These are phyloP conservation scores for Obba rivulosa DNA, from an alignment of 768 basidiomycete genomes.

Conservation along the genomic window DNA sequence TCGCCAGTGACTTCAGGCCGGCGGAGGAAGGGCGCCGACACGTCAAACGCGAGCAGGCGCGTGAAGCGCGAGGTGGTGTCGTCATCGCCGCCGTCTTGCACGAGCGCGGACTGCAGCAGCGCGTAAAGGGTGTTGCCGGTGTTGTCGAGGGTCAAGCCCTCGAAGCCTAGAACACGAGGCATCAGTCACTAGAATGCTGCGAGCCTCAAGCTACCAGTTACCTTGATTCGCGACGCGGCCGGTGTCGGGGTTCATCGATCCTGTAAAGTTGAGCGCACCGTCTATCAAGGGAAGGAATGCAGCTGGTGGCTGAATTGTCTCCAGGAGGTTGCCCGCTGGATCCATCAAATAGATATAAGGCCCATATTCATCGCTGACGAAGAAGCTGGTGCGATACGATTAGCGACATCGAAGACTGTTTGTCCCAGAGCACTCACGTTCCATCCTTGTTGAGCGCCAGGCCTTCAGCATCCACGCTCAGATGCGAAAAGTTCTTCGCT, in stretches of 20 bases:
- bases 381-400: slow-evolving; percentile 36
- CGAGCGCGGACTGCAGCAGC: slow-evolving; percentile 56
- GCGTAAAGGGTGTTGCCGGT: slow-evolving; percentile 48
- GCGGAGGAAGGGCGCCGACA: slow-evolving; percentile 27
- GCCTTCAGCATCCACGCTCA: slow-evolving; percentile 56
- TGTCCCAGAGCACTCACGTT: slow-evolving; percentile 28
- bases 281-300: slow-evolving; percentile 47
- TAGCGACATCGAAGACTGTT: neutral
- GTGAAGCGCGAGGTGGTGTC: slow-evolving; percentile 46
- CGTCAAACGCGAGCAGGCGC: slow-evolving; percentile 51
- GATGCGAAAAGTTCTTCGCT: slow-evolving; percentile 36
- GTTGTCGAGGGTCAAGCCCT: slow-evolving; percentile 50
- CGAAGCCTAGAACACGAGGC: slow-evolving; percentile 39
- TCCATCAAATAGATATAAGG: slow-evolving; percentile 57
- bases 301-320: slow-evolving; percentile 52
- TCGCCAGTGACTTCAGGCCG: slow-evolving; percentile 44
- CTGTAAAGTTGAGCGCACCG: slow-evolving; percentile 50
- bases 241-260: slow-evolving; percentile 40
- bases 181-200: neutral
- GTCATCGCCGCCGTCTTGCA: slow-evolving; percentile 55
- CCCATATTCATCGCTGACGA: slow-evolving; percentile 68
- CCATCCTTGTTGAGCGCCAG: slow-evolving; percentile 54
- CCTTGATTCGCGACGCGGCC: slow-evolving; percentile 56
- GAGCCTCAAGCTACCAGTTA: slow-evolving; percentile 11
- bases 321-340: slow-evolving; percentile 40